A percentile compares a stretch with the other conserved stretches of the same genome.
phyloP scores from a whole-genome alignment of 352 stramenopile genomes.

The Phytophthora rubi region DNA sequence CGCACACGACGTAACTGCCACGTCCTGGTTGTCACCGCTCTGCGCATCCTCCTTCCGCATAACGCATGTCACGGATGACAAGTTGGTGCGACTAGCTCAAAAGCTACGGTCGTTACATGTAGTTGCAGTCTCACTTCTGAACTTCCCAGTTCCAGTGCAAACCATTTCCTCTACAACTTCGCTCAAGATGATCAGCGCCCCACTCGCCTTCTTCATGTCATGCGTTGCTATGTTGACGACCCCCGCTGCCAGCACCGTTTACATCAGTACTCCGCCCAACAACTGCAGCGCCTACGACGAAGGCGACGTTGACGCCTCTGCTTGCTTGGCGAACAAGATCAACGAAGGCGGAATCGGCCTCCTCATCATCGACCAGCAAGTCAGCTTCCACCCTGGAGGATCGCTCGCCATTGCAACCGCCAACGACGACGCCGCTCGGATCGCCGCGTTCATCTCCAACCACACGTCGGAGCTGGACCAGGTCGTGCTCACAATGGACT shows the following conservation, averaged over 20 bases:
- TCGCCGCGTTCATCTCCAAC: constrained; percentile 79
- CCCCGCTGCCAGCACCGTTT: constrained; percentile 5
- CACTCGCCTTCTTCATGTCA: constrained; percentile 6
- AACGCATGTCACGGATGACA: background rate
- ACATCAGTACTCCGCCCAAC: constrained; percentile 16
- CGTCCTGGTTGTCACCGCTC: constrained; percentile 9
- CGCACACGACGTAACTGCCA: constrained; percentile 15
- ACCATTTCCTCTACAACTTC: background rate
- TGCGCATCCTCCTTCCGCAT: constrained; percentile 9
- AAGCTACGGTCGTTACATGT: no score
- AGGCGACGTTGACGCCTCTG: constrained; percentile 28
- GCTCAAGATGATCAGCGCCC: constrained; percentile 12
- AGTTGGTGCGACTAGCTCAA: constrained; percentile 2
- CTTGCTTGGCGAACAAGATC: constrained; percentile 36
- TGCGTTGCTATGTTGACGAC: constrained; percentile 8
- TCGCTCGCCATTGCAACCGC: constrained; percentile 92
- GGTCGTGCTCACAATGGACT: constrained; percentile 94
- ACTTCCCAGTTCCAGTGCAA: background rate
- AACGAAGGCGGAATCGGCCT: constrained; percentile 55
- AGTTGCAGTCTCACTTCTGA: constrained; percentile 2
- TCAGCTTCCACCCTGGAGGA: constrained; percentile 94
- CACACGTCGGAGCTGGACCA: constrained; percentile 64
- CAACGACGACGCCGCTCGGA: constrained; percentile 84
- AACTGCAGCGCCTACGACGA: constrained; percentile 24
- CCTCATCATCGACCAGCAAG: constrained; percentile 93